A percentile compares a stretch with the other conserved stretches of the same genome.
These are phyloP conservation scores for Globisporangium ultimum DNA, from an alignment of 352 stramenopile species.

Conservation along the genomic window DNA sequence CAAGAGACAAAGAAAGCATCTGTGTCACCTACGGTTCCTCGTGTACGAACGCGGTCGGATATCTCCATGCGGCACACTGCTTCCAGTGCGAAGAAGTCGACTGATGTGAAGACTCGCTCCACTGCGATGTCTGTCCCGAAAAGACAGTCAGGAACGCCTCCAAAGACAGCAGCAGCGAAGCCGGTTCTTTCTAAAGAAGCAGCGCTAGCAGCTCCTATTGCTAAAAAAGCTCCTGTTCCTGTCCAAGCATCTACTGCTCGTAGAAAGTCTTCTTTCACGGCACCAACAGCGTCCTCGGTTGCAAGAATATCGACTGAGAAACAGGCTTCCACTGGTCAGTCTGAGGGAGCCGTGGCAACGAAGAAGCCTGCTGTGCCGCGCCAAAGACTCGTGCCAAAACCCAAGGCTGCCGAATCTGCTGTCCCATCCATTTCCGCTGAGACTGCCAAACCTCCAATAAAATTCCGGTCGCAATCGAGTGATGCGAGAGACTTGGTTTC, in stretches of 20 bases:
- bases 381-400: slow-evolving; percentile 2
- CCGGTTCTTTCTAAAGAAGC: neutral
- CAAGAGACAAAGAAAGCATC: neutral
- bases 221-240: slow-evolving; percentile 11
- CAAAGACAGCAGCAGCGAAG: slow-evolving; percentile 1
- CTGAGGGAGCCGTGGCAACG: neutral
- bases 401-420: neutral
- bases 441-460: neutral
- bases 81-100: slow-evolving; percentile 12
- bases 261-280: slow-evolving; percentile 3
- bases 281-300: slow-evolving; percentile 11
- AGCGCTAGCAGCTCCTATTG: neutral
- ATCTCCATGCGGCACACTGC: slow-evolving; percentile 4
- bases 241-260: slow-evolving; percentile 6
- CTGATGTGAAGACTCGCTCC: slow-evolving; percentile 6
- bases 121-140: neutral
- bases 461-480: slow-evolving; percentile 13
- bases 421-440: neutral
- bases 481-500: slow-evolving; percentile 9
- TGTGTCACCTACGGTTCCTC: neutral
- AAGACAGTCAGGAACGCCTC: neutral
- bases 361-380: slow-evolving; percentile 3
- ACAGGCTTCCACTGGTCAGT: neutral
- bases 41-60: neutral
- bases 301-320: slow-evolving; percentile 6